Percentiles rank a stretch among this genome's conserved stretches.
These are phyloP conservation scores for Artomyces pyxidatus DNA, from an alignment of 768 basidiomycete species.

Conservation along the genomic window DNA sequence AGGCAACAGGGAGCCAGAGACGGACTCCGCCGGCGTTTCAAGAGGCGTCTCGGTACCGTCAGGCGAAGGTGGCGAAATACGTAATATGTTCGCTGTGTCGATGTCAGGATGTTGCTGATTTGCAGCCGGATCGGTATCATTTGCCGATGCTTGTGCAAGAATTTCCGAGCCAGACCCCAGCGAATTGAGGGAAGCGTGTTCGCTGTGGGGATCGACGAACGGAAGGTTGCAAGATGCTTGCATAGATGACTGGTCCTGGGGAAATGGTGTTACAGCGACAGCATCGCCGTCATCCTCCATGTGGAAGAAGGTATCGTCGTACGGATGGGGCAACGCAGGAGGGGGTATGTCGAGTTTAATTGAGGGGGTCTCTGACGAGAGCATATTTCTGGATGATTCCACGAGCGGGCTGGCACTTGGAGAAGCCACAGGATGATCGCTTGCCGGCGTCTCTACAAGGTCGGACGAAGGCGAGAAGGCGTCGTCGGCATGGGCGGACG, in stretches of 20 bases:
- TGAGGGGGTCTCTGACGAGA: no score
- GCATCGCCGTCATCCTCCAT: background rate
- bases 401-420: no score
- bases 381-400: no score
- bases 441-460: background rate
- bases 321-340: background rate
- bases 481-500: background rate
- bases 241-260: background rate
- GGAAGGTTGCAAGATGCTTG: background rate
- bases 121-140: no score
- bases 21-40: background rate
- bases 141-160: no score
- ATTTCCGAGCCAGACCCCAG: no score
- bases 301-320: background rate
- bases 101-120: no score
- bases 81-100: no score
- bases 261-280: background rate
- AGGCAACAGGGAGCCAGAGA: background rate
- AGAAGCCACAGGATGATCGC: background rate
- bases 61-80: background rate
- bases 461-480: slow-evolving; percentile 1
- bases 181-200: no score
- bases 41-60: background rate
- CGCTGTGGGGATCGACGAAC: background rate
- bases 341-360: no score